A percentile compares a stretch with the other conserved stretches of the same genome.
Conservation (phyloP, 306 rosid genomes). For the Cucurbita ficifolia region DNA sequence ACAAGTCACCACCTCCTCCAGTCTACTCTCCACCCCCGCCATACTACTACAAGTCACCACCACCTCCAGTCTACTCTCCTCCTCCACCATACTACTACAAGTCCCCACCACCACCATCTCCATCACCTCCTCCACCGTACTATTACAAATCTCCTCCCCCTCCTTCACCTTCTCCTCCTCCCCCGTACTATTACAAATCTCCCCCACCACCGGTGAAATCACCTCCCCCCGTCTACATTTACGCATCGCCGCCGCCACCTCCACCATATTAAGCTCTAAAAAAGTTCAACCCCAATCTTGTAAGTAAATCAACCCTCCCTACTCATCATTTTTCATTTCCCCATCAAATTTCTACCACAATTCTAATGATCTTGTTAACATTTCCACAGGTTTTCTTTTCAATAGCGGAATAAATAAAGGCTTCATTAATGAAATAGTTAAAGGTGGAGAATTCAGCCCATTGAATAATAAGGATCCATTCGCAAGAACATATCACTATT, state of each 20-base stretch:
- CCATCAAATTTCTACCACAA: neutral
- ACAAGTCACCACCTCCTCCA: no score
- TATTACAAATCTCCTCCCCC: no score
- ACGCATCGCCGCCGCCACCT: conserved; percentile 57
- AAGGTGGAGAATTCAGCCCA: conserved; percentile 34
- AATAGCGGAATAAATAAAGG: conserved; percentile 49
- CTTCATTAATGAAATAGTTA: conserved; percentile 27
- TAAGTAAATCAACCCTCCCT: conserved; percentile 23
- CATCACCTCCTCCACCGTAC: no score
- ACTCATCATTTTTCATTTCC: neutral
- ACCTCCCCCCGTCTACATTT: conserved; percentile 19
- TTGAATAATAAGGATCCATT: conserved; percentile 57
- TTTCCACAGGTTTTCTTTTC: conserved; percentile 53
- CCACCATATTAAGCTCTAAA: conserved; percentile 31
- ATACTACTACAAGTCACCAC: no score
- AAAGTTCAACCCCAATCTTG: conserved; percentile 25
- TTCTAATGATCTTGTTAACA: neutral
- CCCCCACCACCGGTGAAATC: conserved; percentile 13
- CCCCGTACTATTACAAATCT: no score
- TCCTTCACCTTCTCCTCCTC: no score
- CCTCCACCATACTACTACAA: no score
- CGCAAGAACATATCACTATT: conserved; percentile 9
- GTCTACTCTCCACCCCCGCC: no score
- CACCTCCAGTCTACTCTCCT: no score
- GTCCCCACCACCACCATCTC: no score